Evolutionary conservation across 768 basidiomycete genomes (phyloP), one percentile per base, ranked within the genome.

Genomic region (Leccinum boreale): DNA sequence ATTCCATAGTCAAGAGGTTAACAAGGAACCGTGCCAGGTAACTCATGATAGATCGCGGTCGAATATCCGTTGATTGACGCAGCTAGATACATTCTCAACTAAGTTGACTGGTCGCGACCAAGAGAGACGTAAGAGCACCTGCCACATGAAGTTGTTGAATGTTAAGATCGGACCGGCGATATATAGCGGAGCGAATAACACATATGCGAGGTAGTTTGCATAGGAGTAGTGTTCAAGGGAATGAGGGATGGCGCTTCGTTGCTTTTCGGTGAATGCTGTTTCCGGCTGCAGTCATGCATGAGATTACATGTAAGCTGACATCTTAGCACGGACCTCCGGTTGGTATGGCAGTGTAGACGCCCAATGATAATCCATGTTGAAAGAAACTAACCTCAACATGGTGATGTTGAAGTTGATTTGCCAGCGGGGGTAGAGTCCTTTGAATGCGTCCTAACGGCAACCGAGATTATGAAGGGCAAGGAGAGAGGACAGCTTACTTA

Each of bases 151-250:
- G 70, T 97, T 92, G 67, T 96, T 96, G 78, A 93, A 98, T 0
- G 95, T 90, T 70, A 98, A 84, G 63, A 98, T 95, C 0, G 97
- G 97, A 0, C 97, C 96, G 2, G 92, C 95, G 52, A 98, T 90
- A 69, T 98, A 99, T 11, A 98, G 77, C 1, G 97, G 95, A 1
- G 95, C 85, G 67, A 98, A 99, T 8, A 98, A 74, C n/a, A 81
- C 79, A 67, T 98, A 98, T 23, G 90, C 80, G 10, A 97, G 53
- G 70, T 92, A 96, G 66, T 89, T 89, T 17, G 74, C 50, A 62
- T 85, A 87, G 2, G 83, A 81, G 68, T 94, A 97, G 52, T 79
- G 72, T 11, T 79, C 77, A 11, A 71, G 68, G 1, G 84, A 67
- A 58, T 93, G 90, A 3, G 83, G 66, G 1, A 78, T 74, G 3